Percentiles rank a stretch among this genome's conserved stretches.
Conservation (phyloP, 2,329 filamentous ascomycete species). For the Beauveria scarabaeidicola region DNA sequence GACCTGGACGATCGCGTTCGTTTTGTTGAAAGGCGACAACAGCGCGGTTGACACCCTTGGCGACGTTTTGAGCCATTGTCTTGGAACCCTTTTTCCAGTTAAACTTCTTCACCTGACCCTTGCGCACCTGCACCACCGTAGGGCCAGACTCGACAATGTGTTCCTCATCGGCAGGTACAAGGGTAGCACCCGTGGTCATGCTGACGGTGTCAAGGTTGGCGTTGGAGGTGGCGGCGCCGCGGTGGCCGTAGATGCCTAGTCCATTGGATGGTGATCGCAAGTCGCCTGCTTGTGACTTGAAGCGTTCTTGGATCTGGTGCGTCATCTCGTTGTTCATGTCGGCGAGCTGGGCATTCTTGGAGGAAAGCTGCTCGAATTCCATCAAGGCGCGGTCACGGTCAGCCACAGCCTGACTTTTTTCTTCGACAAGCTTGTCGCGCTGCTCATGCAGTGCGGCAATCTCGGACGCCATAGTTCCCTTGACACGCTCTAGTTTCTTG, state of each 20-base stretch:
- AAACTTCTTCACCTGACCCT: conserved; percentile 91
- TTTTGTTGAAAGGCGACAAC: conserved; percentile 64
- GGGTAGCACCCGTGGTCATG: conserved; percentile 48
- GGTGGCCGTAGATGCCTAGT: conserved; percentile 48
- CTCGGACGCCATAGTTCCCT: conserved; percentile 46
- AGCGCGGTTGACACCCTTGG: conserved; percentile 87
- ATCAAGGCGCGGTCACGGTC: conserved; percentile 89
- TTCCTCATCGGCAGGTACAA: conserved; percentile 59
- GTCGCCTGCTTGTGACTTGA: conserved; percentile 64
- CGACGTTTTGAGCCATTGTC: conserved; percentile 86
- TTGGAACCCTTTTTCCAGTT: conserved; percentile 98
- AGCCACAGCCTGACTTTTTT: conserved; percentile 71
- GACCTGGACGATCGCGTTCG: conserved; percentile 43
- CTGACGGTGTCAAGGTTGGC: conserved; percentile 45
- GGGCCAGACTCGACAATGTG: conserved; percentile 61
- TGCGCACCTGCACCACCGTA: conserved; percentile 92
- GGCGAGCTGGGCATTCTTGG: conserved; percentile 87
- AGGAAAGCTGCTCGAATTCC: conserved; percentile 90
- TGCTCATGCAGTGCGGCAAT: conserved; percentile 58
- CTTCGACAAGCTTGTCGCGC: conserved; percentile 73
- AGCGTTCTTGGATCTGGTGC: conserved; percentile 85
- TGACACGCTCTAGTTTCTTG: conserved; percentile 58
- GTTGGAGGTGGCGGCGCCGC: conserved; percentile 41
- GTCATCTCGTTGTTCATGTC: conserved; percentile 95
- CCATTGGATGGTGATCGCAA: conserved; percentile 40